Base-by-base conservation (phyloP, 495 filamentous ascomycete species). In the Hypomontagnella monticulosa region DNA sequence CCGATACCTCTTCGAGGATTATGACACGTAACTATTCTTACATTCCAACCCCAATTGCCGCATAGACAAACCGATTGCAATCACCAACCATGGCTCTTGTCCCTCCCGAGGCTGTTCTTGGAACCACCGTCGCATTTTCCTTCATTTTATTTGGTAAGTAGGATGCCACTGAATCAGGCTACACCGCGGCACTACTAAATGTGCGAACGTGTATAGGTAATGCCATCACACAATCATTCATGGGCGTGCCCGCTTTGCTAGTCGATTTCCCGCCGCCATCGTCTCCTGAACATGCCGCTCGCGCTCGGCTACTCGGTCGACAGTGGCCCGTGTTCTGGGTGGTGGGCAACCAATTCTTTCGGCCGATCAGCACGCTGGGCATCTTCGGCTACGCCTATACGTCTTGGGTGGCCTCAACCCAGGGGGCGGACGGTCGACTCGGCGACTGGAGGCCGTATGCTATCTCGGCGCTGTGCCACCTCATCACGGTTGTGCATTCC, bases 211-310 rank as follows among this genome's bases (percentile, higher is more conserved):
- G 14, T 46, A 23, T 52, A 83, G 79, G 80, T 14, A 83, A 83
- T 69, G 81, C 80, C 4, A 78, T 83, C 47, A 82, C 81, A 6
- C 79, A 83, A 72, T 81, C 80, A 37, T 80, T 78, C 71, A 83
- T 81, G 80, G 78, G 77, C 20, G 75, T 81, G 32, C 81, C 80
- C 3, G 80, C 79, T 14, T 69, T 80, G 10, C 72, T 83, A 14
- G 72, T 80, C 43, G 74, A 80, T 70, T 83, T 82, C 71, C 80
- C 81, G 15, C 48, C 66, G 6, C 72, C 79, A 11, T 70, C 73
- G 2, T 75, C 76, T 10, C 71, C 78, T 0, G 67, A 74, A 0
- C 76, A 82, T 63, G 57, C 75, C 1, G 62, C 63, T 4, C 73
- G 78, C 61, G 76, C 79, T 14, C 68, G 69, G 34, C 71, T 79